Conservation (phyloP, 495 filamentous ascomycete genomes). For the Tuber magnatum region DNA sequence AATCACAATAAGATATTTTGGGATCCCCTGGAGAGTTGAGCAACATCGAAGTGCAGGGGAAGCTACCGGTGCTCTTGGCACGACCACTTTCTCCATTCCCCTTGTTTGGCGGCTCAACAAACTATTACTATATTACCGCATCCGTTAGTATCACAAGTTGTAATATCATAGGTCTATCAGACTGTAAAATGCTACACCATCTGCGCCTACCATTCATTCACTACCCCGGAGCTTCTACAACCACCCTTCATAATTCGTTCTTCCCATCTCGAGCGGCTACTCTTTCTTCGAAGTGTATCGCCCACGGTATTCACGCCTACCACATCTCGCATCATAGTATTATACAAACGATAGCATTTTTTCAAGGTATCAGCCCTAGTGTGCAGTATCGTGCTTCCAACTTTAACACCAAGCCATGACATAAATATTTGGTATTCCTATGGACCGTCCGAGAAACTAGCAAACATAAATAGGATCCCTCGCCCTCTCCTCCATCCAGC, state of each 20-base stretch:
- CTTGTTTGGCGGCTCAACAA: constrained; percentile 2
- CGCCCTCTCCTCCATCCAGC: background rate
- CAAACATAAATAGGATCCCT: background rate
- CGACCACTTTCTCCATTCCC: background rate
- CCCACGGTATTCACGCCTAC: background rate
- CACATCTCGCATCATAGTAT: background rate
- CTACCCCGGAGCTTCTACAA: background rate
- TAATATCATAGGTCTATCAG: too few relatives aligned
- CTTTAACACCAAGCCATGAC: background rate
- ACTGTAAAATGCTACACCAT: background rate
- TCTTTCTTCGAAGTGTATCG: background rate
- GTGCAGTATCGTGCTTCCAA: background rate
- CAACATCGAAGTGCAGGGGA: background rate
- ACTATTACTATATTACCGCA: background rate
- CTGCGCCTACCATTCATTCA: background rate
- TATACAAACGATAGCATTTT: background rate
- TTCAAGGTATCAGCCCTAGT: background rate
- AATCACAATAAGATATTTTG: background rate
- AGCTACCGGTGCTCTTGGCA: background rate
- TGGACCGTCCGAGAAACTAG: background rate
- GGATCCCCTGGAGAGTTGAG: background rate
- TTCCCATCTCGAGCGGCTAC: background rate
- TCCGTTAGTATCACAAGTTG: background rate
- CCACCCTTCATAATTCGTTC: background rate
- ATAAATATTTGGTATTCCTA: background rate